Evolutionary conservation across 129 eudicot species (phyloP).

Genomic region (Tanacetum coccineum): DNA sequence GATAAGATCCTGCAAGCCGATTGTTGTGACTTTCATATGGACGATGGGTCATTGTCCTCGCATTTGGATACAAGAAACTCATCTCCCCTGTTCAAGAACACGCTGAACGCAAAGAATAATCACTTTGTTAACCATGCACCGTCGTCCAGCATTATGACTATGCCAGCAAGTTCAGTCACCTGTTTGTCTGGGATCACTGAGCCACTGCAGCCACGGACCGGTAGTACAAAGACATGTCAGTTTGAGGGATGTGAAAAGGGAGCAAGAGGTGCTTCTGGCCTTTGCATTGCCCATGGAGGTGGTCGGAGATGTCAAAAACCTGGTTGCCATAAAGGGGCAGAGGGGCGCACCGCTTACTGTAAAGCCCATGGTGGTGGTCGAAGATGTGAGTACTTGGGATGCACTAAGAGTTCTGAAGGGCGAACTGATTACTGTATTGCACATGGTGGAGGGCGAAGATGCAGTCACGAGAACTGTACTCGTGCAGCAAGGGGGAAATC

Average conservation of each 20-base stretch:
- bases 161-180: slow-evolving; percentile 75
- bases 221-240: slow-evolving; percentile 75
- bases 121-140: slow-evolving; percentile 26
- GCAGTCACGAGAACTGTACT: slow-evolving; percentile 75
- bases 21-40: slow-evolving; percentile 30
- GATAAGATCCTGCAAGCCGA: slow-evolving; percentile 17
- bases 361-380: slow-evolving; percentile 99
- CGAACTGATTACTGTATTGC: slow-evolving; percentile 95
- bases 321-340: slow-evolving; percentile 96
- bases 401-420: slow-evolving; percentile 97
- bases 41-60: slow-evolving; percentile 34
- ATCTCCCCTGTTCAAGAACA: slow-evolving; percentile 29
- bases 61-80: slow-evolving; percentile 45
- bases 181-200: slow-evolving; percentile 68
- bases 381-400: slow-evolving; percentile 81
- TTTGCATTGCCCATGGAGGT: slow-evolving; percentile 99
- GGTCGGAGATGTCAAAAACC: slow-evolving; percentile 92
- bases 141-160: slow-evolving; percentile 46
- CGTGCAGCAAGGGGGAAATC: slow-evolving; percentile 65
- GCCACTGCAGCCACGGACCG: slow-evolving; percentile 54
- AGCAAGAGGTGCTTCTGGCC: slow-evolving; percentile 97
- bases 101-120: slow-evolving; percentile 19
- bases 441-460: slow-evolving; percentile 95
- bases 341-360: slow-evolving; percentile 93
- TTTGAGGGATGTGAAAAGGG: slow-evolving; percentile 81